Evolutionary conservation across 257 asterid genomes (phyloP), one percentile per base, ranked within the genome.

Genomic region (Anisodus acutangulus): DNA sequence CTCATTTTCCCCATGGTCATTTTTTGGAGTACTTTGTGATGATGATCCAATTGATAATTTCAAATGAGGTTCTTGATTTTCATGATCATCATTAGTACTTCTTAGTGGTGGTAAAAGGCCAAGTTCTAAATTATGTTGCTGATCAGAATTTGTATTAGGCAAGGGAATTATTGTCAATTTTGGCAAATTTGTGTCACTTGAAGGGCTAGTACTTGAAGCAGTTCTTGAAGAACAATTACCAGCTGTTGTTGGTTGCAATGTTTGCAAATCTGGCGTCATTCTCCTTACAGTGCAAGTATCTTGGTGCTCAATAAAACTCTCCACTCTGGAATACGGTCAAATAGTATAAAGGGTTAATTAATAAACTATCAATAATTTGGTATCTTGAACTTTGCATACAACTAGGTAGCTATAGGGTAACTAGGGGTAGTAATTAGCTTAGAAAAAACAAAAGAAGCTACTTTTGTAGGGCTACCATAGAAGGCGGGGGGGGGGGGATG

Each of bases 291-390:
- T 87, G 76, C 97, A 95, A n/a, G 89, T 90, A 64, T 93, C 95
- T 83, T 91, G 98, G 80, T 94, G 98, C 85, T 94, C 98, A 2
- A 94, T 93, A 87, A 94, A 93, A 81, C 94, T 93, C 90, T 94
- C 98, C 89, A 92, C 97, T 89, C 98, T 93, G 78, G 0, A 45
- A 67, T 0, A 59, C 26, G 78, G 37, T 45, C 53, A 67, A 47
- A 64, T 55, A 63, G 15, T 68, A 39, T 12, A 0, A 37, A 9
- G 3, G 17, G 31, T 5, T 4, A 26, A 45, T 8, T 57, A 58
- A 17, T 62, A 19, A 68, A 9, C 59, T 31, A 54, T 26, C 53
- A 37, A 55, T 72, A 51, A 70, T 78, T 47, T 74, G 43, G 12
- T 31, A 41, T 51, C 62, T 43, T 19, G 63, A 81, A 31, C 3